Evolutionary conservation across 805 yeast species (phyloP).

Genomic region (Saturnispora sekii): DNA sequence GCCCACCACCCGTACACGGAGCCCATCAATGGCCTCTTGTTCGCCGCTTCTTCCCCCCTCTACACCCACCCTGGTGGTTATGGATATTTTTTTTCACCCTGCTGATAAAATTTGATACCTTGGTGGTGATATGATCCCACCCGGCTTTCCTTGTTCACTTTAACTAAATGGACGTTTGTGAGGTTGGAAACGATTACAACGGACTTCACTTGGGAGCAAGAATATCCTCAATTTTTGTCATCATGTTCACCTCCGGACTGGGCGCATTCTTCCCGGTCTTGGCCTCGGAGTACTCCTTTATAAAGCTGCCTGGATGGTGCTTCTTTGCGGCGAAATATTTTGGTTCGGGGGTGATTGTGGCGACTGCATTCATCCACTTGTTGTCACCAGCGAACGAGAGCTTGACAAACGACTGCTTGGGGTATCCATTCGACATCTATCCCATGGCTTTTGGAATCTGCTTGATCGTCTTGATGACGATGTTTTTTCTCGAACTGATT

Average conservation of each 20-base stretch:
- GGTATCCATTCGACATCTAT: conserved; percentile 43
- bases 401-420: conserved; percentile 48
- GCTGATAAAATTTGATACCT: too few relatives aligned
- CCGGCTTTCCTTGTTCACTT: background rate
- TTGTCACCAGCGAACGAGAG: conserved; percentile 59
- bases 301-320: conserved; percentile 50
- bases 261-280: conserved; percentile 58
- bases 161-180: conserved; percentile 13
- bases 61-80: background rate
- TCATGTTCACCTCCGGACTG: conserved; percentile 44
- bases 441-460: conserved; percentile 49
- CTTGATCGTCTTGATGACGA: conserved; percentile 39
- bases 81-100: background rate
- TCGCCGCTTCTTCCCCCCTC: background rate
- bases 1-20: too few relatives aligned
- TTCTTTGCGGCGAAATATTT: conserved; percentile 65
- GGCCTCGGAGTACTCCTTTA: conserved; percentile 47
- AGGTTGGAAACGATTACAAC: conserved; percentile 14
- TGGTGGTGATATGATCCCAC: background rate
- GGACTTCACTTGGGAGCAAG: conserved; percentile 34
- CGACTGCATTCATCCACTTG: conserved; percentile 73
- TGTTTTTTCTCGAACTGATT: conserved; percentile 42
- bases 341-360: conserved; percentile 78
- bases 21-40: too few relatives aligned
- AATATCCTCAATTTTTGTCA: conserved; percentile 54